Conservation (phyloP, 495 filamentous ascomycete species). For the Trichoderma orchidacearum region DNA sequence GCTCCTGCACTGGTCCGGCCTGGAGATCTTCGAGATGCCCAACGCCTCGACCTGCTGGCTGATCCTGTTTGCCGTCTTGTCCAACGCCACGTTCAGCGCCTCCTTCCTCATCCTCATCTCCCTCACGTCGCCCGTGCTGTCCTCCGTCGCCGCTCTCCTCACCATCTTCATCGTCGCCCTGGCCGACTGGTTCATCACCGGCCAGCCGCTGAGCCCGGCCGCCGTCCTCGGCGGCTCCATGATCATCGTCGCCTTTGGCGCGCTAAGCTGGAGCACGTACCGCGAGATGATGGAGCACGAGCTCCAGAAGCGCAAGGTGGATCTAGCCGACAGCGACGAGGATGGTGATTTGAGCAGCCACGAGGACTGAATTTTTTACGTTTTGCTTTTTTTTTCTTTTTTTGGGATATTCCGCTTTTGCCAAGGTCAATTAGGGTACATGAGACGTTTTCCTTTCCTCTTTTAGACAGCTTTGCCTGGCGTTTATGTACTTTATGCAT, state of each 20-base stretch:
- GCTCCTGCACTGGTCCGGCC: conserved; percentile 59
- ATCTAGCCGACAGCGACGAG: conserved; percentile 19
- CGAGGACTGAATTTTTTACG: conserved; percentile 1
- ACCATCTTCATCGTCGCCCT: conserved; percentile 95
- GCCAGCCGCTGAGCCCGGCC: conserved; percentile 54
- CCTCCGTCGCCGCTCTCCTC: conserved; percentile 78
- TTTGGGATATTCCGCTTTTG: background rate
- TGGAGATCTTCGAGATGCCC: conserved; percentile 74
- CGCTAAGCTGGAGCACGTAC: conserved; percentile 85
- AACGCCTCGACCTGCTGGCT: conserved; percentile 63
- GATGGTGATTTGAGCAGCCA: conserved; percentile 10
- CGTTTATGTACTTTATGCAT: too few relatives aligned
- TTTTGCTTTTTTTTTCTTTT: background rate
- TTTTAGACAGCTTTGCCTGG: too few relatives aligned
- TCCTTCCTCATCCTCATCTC: conserved; percentile 85
- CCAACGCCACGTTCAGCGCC: conserved; percentile 87
- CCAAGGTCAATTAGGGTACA: too few relatives aligned
- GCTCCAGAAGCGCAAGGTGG: conserved; percentile 24
- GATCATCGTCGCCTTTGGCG: conserved; percentile 73
- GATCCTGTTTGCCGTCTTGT: conserved; percentile 62
- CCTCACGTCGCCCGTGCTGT: conserved; percentile 82
- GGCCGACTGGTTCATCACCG: conserved; percentile 74
- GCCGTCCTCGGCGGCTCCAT: conserved; percentile 71
- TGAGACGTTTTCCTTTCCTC: too few relatives aligned
- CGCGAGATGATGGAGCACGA: conserved; percentile 81